Evolutionary conservation across 768 basidiomycete species (phyloP), one percentile per base, ranked within the genome.

Genomic region (Pleurotus eryngii): DNA sequence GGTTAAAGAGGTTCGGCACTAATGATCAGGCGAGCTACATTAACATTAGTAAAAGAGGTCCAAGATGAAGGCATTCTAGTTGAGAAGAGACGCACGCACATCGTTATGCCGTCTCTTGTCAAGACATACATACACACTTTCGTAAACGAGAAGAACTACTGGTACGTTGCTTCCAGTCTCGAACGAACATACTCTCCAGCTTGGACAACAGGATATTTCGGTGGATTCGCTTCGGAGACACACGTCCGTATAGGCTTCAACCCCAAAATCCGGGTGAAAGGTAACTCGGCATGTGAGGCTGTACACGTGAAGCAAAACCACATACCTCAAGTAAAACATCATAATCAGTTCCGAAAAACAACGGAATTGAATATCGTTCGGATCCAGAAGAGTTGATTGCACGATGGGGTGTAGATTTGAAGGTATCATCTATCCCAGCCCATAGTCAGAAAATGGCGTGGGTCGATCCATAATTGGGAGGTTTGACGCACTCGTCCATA

Each of bases 331-430:
- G 76, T 55, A 73, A 75, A 4, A 94, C 90, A 60, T 95, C 82
- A 65, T 94, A 93, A 67, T 95, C 91, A 11, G 86, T 88, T 2
- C 95, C 93, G 61, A 95, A 94, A 74, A 97, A 96, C 24, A 95
- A 74, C 0, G 95, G 93, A 18, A 95, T 90, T 0, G 91, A 92
- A 69, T 90, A 95, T 22, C 95, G 81, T 17, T 76, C 73, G 26
- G 77, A 72, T 3, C 90, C 89, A 20, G 83, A 84, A 43, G 84
- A 77, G 62, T 95, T 94, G 61, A 92, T 79, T 1, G 87, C 95
- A 45, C 95, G 84, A 69, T 98, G 95, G 1, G 89, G 77, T 0
- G 94, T 95, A 0, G 91, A 94, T 63, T 90, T 92, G 81, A 95
- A 96, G 42, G 93, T 76, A 63, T 90, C 92, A 64, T 95, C 91